Evolutionary conservation across 805 yeast genomes (phyloP).

Genomic region (Isabelozyma heimii): DNA sequence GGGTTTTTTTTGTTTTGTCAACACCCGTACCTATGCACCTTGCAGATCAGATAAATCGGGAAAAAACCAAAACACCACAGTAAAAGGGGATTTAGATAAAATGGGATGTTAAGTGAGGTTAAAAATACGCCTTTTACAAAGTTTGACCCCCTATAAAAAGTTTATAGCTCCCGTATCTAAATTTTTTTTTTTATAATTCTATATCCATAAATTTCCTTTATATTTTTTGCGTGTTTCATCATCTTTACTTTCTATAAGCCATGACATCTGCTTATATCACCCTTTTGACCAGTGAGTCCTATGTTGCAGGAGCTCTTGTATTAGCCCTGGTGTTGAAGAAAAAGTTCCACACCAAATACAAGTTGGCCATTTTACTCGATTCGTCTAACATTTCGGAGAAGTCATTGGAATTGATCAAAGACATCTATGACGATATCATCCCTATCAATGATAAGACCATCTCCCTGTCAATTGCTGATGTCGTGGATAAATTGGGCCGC

Average conservation of each 20-base stretch:
- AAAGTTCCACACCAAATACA: conserved; percentile 12
- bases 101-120: no score
- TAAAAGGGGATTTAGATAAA: not conserved
- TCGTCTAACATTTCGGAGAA: conserved; percentile 9
- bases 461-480: conserved; percentile 15
- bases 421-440: conserved; percentile 23
- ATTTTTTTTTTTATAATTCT: no score
- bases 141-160: no score
- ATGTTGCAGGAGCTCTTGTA: conserved; percentile 25
- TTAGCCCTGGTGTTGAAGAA: conserved; percentile 18
- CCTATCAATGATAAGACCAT: conserved; percentile 16
- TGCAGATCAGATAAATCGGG: not conserved
- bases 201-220: no score
- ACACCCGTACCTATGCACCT: not conserved
- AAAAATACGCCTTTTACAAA: no score
- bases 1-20: no score
- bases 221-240: no score
- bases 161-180: no score
- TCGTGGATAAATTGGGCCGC: conserved; percentile 20
- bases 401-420: conserved; percentile 16
- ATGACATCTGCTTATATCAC: conserved; percentile 19
- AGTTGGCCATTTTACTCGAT: conserved; percentile 18
- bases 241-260: no score
- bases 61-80: not conserved
- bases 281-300: conserved; percentile 23